Base-by-base conservation (phyloP, 352 stramenopile genomes). In the Pythium pectinolyticum region DNA sequence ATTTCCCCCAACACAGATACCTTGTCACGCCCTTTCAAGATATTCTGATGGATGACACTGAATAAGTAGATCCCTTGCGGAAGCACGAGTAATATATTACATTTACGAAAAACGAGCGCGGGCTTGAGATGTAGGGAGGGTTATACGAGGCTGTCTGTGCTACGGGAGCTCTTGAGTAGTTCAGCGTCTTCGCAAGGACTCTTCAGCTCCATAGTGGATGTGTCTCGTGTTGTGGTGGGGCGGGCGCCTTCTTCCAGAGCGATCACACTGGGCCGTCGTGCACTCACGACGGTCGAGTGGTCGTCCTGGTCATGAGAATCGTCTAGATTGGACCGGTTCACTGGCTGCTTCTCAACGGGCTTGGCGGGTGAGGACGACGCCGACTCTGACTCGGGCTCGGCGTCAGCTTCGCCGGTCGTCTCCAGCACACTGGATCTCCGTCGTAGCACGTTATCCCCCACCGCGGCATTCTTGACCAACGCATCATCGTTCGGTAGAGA, bases 241-340 rank as follows among this genome's bases (percentile, higher is more conserved):
- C 57, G 28, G 2, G 46, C 39, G 2, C 52, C 52, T 54, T 62
- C 61, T 53, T 68, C 61, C 24, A 68, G 24, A 3, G 61, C 46
- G 31, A 68, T 68, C 20, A 68, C 45, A 22, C 61, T 68, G 15
- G 52, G 61, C 39, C 61, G 61, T 52, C 61, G 32, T 43, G 61
- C n/a, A n/a, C n/a, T n/a, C n/a, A n/a, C 45, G 28, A 68, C 53
- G 19, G 61, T 34, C 46, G 46, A 15, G 41, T 41, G 0, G 43
- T 55, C 2, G n/a, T 66, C 59, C 12, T 54, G 8, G 2, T 34
- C 10, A 7, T 63, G 43, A n/a, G n/a, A 12, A 8, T 52, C 39
- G 11, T 25, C 22, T 19, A 15, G 5, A 12, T 10, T 12, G 7
- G 47, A 25, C 6, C 24, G 5, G n/a, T n/a, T n/a, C n/a, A n/a